Conservation (phyloP, 1,139 yeast species). For the Taiozyma sp. region DNA sequence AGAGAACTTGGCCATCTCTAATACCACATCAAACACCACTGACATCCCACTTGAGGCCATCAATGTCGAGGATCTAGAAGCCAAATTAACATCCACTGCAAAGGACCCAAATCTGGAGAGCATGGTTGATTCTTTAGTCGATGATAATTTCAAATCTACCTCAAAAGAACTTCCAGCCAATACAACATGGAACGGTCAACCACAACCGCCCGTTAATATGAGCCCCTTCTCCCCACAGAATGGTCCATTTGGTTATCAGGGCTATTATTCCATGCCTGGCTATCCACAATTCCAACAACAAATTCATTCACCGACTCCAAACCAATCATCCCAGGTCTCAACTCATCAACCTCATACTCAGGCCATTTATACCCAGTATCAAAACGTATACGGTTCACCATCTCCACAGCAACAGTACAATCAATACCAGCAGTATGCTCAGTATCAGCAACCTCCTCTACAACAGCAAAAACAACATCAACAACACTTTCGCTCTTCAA, state of each 20-base stretch:
- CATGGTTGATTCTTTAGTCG: conserved; percentile 32
- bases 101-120: conserved; percentile 9
- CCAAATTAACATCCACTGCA: conserved; percentile 1
- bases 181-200: neutral
- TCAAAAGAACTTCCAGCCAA: neutral
- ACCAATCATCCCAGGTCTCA: neutral
- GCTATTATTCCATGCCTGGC: neutral
- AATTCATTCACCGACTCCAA: conserved; percentile 6
- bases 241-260: neutral
- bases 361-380: neutral
- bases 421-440: conserved; percentile 1
- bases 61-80: conserved; percentile 10
- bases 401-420: neutral
- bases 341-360: neutral
- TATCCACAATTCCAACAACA: neutral
- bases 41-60: neutral
- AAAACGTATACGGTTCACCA: neutral
- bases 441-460: neutral
- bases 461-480: neutral
- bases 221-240: neutral
- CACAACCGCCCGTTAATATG: neutral
- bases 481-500: neutral
- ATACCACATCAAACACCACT: neutral
- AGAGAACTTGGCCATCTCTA: neutral
- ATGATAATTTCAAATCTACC: conserved; percentile 7